These are phyloP conservation scores for Colletotrichum horii DNA, from an alignment of 2,329 filamentous ascomycete genomes.

Conservation along the genomic window DNA sequence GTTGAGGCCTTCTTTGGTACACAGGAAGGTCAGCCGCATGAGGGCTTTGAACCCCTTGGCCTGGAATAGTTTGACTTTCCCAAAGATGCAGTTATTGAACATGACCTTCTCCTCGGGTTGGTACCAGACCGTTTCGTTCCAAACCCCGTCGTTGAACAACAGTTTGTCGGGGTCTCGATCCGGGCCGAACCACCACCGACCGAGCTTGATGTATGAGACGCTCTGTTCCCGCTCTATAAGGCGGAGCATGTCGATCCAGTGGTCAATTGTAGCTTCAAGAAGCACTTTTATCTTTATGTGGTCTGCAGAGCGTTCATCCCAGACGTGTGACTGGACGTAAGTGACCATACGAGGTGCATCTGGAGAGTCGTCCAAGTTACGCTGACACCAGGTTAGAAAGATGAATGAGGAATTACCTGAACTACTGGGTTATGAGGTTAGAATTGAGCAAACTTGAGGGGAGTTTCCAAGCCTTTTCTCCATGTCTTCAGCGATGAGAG, in stretches of 20 bases:
- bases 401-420: not conserved
- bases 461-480: not conserved
- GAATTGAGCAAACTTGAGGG: not conserved
- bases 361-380: not conserved
- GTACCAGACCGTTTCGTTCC: not conserved
- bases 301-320: not conserved
- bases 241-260: not conserved
- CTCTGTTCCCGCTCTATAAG: not conserved
- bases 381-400: accelerated
- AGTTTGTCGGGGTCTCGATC: accelerated
- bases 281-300: not conserved
- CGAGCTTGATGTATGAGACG: not conserved
- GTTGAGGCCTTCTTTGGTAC: not conserved
- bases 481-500: accelerated
- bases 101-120: accelerated
- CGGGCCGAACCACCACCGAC: not conserved
- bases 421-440: not conserved
- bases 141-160: not conserved
- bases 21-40: not conserved
- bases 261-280: not conserved
- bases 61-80: not conserved
- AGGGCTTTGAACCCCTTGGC: not conserved
- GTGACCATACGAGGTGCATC: not conserved
- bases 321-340: not conserved
- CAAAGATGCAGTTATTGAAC: not conserved